Evolutionary conservation across 768 basidiomycete species (phyloP).

Genomic region (Rhodosporidiobolus odoratus): DNA sequence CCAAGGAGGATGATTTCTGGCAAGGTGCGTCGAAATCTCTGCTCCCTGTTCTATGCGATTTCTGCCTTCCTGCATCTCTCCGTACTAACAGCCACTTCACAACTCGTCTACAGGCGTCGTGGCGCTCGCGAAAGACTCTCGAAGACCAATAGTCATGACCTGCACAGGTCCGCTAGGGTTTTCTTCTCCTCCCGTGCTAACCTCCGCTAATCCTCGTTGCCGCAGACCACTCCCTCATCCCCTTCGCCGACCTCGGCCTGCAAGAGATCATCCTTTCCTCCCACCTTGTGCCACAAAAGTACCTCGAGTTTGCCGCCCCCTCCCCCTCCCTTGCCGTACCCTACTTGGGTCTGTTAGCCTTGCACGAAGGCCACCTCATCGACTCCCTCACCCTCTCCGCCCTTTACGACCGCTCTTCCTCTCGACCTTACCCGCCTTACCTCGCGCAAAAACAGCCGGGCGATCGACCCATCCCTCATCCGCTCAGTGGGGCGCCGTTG

Average conservation of each 20-base stretch:
- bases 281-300: constrained; percentile 66
- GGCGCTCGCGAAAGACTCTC: constrained; percentile 72
- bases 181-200: not conserved
- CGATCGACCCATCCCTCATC: constrained; percentile 44
- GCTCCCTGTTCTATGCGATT: too few relatives aligned
- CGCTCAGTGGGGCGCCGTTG: constrained; percentile 44
- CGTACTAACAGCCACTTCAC: not conserved
- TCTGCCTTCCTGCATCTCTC: not conserved
- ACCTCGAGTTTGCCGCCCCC: constrained; percentile 60
- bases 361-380: constrained; percentile 55
- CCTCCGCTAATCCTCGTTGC: too few relatives aligned
- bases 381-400: constrained; percentile 43
- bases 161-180: constrained; percentile 71
- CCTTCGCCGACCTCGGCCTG: constrained; percentile 56
- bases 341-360: constrained; percentile 64
- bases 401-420: constrained; percentile 43
- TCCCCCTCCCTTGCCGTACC: constrained; percentile 53
- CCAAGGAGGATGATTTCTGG: constrained; percentile 62
- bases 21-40: constrained; percentile 11
- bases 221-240: constrained; percentile 68
- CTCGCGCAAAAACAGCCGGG: constrained; percentile 46
- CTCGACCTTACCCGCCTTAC: constrained; percentile 7
- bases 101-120: constrained; percentile 67
- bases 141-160: constrained; percentile 84
- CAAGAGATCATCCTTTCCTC: constrained; percentile 8